Conservation (phyloP, 495 filamentous ascomycete species). For the Xylaria curta region DNA sequence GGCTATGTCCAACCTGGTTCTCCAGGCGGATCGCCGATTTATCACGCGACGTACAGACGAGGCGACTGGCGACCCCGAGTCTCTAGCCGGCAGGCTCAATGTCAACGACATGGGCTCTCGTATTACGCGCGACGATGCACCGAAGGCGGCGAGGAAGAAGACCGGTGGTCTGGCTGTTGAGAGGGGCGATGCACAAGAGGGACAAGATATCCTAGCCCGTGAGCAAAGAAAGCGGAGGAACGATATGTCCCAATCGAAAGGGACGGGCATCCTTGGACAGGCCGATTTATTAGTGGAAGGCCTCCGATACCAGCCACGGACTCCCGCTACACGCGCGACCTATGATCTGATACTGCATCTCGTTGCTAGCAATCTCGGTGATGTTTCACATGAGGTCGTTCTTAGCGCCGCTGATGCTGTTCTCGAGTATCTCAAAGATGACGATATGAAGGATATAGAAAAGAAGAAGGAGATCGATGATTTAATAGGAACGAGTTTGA, state of each 20-base stretch:
- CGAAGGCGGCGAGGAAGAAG: slow-evolving; percentile 74
- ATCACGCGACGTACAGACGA: slow-evolving; percentile 91
- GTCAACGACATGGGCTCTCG: slow-evolving; percentile 93
- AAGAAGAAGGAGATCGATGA: slow-evolving; percentile 99
- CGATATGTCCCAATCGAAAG: slow-evolving; percentile 73
- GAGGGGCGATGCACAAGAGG: slow-evolving; percentile 80
- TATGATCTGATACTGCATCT: slow-evolving; percentile 95
- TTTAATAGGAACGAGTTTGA: slow-evolving; percentile 79
- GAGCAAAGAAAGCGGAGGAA: slow-evolving; percentile 89
- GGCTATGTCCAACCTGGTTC: slow-evolving; percentile 99
- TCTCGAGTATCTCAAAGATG: slow-evolving; percentile 91
- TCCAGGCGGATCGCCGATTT: slow-evolving; percentile 98
- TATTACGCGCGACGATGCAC: slow-evolving; percentile 77
- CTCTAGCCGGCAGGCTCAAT: slow-evolving; percentile 89
- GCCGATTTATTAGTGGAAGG: slow-evolving; percentile 89
- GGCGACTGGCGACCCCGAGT: slow-evolving; percentile 95
- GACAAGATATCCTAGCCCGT: slow-evolving; percentile 82
- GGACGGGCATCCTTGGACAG: slow-evolving; percentile 81
- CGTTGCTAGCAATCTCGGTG: slow-evolving; percentile 85
- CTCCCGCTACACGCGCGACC: slow-evolving; percentile 89
- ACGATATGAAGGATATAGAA: slow-evolving; percentile 95
- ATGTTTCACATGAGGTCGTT: slow-evolving; percentile 90
- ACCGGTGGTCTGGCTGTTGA: slow-evolving; percentile 70
- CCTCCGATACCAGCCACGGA: slow-evolving; percentile 82
- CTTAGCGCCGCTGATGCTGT: slow-evolving; percentile 95